phyloP scores from a whole-genome alignment of 2,329 filamentous ascomycete species.

The Leptosphaerulina australis region DNA sequence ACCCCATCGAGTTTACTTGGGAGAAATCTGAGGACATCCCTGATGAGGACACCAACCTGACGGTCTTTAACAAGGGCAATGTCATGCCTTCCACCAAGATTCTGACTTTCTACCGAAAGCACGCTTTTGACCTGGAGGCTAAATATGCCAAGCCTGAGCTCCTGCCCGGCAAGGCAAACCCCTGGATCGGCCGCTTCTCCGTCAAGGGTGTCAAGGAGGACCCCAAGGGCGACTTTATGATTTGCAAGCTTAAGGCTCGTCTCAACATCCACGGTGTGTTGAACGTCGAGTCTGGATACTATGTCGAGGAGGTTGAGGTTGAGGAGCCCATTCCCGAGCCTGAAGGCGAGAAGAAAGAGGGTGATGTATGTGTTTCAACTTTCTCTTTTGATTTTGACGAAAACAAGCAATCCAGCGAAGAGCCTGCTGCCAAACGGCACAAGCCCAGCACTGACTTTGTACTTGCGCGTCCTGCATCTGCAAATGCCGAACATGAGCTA shows the following conservation, averaged over 20 bases:
- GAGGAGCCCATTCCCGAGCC: conserved; percentile 88
- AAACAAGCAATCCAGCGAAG: conserved; percentile 27
- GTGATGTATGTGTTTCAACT: conserved; percentile 67
- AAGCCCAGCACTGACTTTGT: conserved; percentile 34
- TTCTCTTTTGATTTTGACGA: conserved; percentile 31
- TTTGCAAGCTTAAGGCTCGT: conserved; percentile 98
- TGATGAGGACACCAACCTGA: conserved; percentile 95
- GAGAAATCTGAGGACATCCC: conserved; percentile 98
- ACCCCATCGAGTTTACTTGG: conserved; percentile 98
- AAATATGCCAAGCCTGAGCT: conserved; percentile 86
- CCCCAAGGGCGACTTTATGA: conserved; percentile 96
- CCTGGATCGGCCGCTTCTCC: conserved; percentile 97
- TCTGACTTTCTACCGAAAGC: conserved; percentile 98
- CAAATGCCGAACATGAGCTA: conserved; percentile 33
- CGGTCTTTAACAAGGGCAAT: conserved; percentile 97
- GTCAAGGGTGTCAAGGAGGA: conserved; percentile 97
- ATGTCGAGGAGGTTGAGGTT: conserved; percentile 95
- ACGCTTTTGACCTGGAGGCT: conserved; percentile 94
- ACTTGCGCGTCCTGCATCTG: conserved; percentile 38
- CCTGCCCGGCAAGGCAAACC: conserved; percentile 86
- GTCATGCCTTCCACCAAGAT: conserved; percentile 98
- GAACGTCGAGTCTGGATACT: conserved; percentile 97
- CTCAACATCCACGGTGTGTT: conserved; percentile 95
- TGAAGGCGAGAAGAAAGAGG: conserved; percentile 64
- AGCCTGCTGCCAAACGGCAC: conserved; percentile 42